Evolutionary conservation across 305 asterid species (phyloP), one percentile per base, ranked within the genome.

Genomic region (Petunia hybrid): DNA sequence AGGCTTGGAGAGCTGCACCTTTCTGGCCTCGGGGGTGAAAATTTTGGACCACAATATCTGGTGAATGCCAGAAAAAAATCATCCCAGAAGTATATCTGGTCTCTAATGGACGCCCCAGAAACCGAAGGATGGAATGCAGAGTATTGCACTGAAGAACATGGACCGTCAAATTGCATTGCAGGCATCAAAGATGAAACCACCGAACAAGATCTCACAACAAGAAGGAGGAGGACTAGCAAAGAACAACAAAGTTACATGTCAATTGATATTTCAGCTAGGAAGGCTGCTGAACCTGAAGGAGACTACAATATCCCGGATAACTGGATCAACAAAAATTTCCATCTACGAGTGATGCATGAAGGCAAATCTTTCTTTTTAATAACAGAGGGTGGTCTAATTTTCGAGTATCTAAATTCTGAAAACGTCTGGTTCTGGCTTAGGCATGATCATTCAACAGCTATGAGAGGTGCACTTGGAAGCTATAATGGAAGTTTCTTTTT

Each of bases 121-220:
- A 89, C 92, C 1, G 99, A 95, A 86, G 99, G 99, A 56, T 95
- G 99, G 99, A 95, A 95, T 71, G 93, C 92, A 0, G 97, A 95
- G 75, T 94, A 94, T 40, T 95, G 99, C 86, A 91, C 85, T 14
- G 97, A 91, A 82, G 91, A 91, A 80, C 92, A 84, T 2, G 98
- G 98, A 66, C 99, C 98, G 14, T 59, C 84, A 4, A 92, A 95
- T 79, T 95, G 99, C 89, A 85, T 95, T 56, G 9, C 80, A 46
- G 99, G 99, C 48, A 85, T 92, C 36, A 94, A 87, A 83, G 96
- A 90, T 41, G 99, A 90, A 82, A 82, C 81, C 31, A 83, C 8
- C 0, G 93, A 89, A 70, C 74, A 42, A 45, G 77, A 85, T 10
- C 70, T 63, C 73, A 71, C 81, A 22, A 83, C 83, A n/a, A 86